A percentile compares a stretch with the other conserved stretches of the same genome.
These are phyloP conservation scores for Iberis pinnata DNA, from an alignment of 345 rosid genomes.

Conservation along the genomic window DNA sequence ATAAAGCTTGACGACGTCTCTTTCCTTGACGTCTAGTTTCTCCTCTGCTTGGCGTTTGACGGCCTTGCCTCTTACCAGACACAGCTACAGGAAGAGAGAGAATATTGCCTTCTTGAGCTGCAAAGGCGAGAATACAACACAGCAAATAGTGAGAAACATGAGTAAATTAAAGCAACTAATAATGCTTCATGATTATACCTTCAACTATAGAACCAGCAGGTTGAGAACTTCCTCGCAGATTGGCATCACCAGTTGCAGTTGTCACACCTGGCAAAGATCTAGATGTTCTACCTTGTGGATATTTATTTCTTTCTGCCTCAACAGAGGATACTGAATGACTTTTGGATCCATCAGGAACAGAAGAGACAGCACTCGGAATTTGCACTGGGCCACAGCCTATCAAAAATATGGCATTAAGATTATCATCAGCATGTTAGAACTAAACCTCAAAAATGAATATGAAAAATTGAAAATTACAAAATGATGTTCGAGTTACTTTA, in stretches of 20 bases:
- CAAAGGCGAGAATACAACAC: constrained; percentile 5
- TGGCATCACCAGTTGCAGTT: constrained; percentile 16
- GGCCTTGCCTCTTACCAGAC: constrained; percentile 38
- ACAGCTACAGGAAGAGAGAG: constrained; percentile 14
- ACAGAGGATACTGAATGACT: constrained; percentile 33
- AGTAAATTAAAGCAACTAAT: neutral
- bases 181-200: constrained; percentile 22
- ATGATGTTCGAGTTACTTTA: constrained; percentile 11
- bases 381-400: constrained; percentile 40
- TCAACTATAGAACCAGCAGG: constrained; percentile 24
- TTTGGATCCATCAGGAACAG: constrained; percentile 53
- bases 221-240: constrained; percentile 19
- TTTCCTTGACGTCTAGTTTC: constrained; percentile 57
- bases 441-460: no score
- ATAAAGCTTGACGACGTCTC: constrained; percentile 35
- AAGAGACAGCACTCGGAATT: constrained; percentile 41
- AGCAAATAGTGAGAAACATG: constrained; percentile 4
- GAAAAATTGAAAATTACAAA: neutral
- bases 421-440: neutral
- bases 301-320: constrained; percentile 12
- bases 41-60: constrained; percentile 36
- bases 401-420: constrained; percentile 11
- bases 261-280: constrained; percentile 11
- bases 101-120: constrained; percentile 21
- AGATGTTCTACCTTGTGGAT: constrained; percentile 2